phyloP scores from a whole-genome alignment of 805 yeast genomes.

The Limtongozyma cylindracea region DNA sequence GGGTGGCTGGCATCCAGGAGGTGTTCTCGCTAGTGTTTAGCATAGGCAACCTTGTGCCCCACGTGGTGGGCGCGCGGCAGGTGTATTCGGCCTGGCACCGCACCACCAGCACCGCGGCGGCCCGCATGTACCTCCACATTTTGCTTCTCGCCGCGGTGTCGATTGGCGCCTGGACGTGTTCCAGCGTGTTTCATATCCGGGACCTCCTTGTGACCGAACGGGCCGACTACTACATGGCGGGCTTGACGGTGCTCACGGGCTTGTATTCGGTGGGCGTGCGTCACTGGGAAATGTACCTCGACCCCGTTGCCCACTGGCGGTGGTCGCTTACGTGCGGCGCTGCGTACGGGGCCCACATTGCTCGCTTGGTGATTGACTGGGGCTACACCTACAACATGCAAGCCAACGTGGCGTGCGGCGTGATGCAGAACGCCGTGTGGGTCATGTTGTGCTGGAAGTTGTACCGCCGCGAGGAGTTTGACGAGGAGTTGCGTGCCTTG shows the following conservation, averaged over 20 bases:
- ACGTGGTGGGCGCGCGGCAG: constrained; percentile 4
- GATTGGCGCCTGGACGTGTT: constrained; percentile 72
- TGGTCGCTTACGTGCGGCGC: constrained; percentile 12
- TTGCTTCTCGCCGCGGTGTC: constrained; percentile 22
- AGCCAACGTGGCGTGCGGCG: constrained; percentile 61
- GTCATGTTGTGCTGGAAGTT: constrained; percentile 7
- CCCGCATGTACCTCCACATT: neutral
- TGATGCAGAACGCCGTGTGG: constrained; percentile 34
- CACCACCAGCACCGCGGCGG: neutral
- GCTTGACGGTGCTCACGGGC: constrained; percentile 62
- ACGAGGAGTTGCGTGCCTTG: constrained; percentile 2
- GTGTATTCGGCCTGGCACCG: constrained; percentile 1
- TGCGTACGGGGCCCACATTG: constrained; percentile 38
- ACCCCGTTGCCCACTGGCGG: constrained; percentile 5
- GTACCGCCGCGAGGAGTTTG: constrained; percentile 8
- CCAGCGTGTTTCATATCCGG: constrained; percentile 70
- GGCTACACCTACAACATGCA: constrained; percentile 86
- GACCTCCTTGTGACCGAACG: constrained; percentile 64
- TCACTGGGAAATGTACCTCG: constrained; percentile 27
- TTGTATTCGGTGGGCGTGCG: constrained; percentile 45
- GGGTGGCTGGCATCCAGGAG: constrained; percentile 70
- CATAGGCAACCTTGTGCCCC: constrained; percentile 12
- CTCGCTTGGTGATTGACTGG: constrained; percentile 48
- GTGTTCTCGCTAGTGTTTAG: constrained; percentile 61
- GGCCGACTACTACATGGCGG: constrained; percentile 83